Evolutionary conservation across 768 basidiomycete species (phyloP).

Genomic region (Strobilomyces confusus): DNA sequence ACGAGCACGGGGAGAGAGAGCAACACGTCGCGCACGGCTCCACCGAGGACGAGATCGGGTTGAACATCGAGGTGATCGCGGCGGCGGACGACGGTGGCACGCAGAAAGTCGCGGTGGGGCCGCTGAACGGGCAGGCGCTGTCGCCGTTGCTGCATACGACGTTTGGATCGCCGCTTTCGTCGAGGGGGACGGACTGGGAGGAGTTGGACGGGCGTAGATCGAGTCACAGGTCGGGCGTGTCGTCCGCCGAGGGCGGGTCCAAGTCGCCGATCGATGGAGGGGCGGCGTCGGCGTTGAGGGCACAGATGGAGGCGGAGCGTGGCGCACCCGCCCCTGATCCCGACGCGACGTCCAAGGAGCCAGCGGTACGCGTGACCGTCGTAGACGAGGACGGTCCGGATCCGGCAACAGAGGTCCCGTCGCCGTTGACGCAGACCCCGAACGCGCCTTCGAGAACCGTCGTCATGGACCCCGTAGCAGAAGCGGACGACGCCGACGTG

Average conservation of each 20-base stretch:
- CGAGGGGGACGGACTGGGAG: slow-evolving; percentile 28
- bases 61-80: slow-evolving; percentile 16
- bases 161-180: slow-evolving; percentile 39
- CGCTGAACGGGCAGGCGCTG: background rate
- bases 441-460: slow-evolving; percentile 9
- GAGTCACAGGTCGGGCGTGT: slow-evolving; percentile 15
- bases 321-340: too few relatives aligned
- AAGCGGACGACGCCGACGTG: slow-evolving; percentile 10
- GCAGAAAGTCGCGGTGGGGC: slow-evolving; percentile 7
- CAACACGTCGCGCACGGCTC: slow-evolving; percentile 20
- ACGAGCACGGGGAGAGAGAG: slow-evolving; percentile 19
- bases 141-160: slow-evolving; percentile 41
- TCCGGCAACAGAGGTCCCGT: slow-evolving; percentile 14
- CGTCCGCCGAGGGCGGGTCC: slow-evolving; percentile 12
- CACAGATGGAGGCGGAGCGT: slow-evolving; percentile 13
- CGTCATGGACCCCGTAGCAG: slow-evolving; percentile 13
- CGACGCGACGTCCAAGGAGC: too few relatives aligned
- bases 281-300: slow-evolving; percentile 15
- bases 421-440: slow-evolving; percentile 12
- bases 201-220: slow-evolving; percentile 20
- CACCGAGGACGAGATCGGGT: slow-evolving; percentile 3
- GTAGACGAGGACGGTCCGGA: slow-evolving; percentile 14
- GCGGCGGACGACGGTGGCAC: slow-evolving; percentile 5
- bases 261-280: slow-evolving; percentile 14
- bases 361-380: slow-evolving; percentile 9